Evolutionary conservation across 2,329 filamentous ascomycete genomes (phyloP), one percentile per base, ranked within the genome.

Genomic region (Hypoxylon sp.): DNA sequence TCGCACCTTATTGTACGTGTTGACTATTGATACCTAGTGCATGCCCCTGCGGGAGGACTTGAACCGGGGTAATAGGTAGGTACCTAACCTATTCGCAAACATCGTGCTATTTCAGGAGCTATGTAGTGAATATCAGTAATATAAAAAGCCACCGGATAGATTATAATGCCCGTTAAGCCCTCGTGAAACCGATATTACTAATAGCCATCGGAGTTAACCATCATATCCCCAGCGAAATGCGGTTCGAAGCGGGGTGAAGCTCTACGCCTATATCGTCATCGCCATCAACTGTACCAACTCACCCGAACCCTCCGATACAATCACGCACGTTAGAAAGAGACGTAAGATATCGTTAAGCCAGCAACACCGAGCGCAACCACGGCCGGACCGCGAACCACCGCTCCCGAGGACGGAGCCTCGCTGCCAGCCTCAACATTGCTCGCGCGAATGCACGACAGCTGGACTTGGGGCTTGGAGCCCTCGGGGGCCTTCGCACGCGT

Each of bases 371-470:
- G 22, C 4, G 38, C 53, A 38, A 33, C 9, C n/a, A 44, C 16
- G 14, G 16, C 46, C 7, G 56, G 49, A n/a, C 24, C 53, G 12
- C 45, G 42, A 32, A 22, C 14, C 14, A 4, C 33, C 16, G 44
- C 26, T 14, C 33, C 46, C 2, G 61, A 42, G 32, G 65, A 65
- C 20, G 61, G 57, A 11, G 61, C n/a, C 12, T 57, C 50, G 56
- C 59, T 66, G 1, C 65, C 67, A 4, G 57, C 26, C 22, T 56
- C 61, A 14, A 61, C 51, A 11, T 61, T 56, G 28, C 42, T 59
- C 2, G 72, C 71, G 7, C 70, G 57, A 45, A 74, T 65, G 26
- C 72, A 74, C 16, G 71, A 69, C 5, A 73, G 60, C 36, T 68
- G 71, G n/a, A 69, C 67, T 2, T 57, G 69, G 12, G 72, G 72